Conservation (phyloP, 2,329 filamentous ascomycete genomes). For the Colletotrichum chrysophilum region DNA sequence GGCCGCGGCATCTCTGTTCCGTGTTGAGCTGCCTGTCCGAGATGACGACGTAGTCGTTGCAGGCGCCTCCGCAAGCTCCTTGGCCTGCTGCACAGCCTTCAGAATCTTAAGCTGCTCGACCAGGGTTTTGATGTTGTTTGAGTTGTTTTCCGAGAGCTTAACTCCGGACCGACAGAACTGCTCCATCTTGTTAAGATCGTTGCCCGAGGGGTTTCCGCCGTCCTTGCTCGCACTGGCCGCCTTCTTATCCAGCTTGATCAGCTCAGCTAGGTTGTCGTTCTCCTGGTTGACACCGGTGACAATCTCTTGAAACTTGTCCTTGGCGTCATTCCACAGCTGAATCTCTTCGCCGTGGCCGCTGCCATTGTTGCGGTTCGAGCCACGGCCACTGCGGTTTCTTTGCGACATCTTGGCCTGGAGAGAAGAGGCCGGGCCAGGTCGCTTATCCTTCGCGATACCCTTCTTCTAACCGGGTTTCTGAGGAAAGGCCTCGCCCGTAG, state of each 20-base stretch:
- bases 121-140: constrained; percentile 37
- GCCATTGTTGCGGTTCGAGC: constrained; percentile 48
- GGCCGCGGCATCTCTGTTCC: constrained; percentile 26
- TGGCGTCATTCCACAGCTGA: constrained; percentile 47
- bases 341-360: constrained; percentile 48
- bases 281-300: constrained; percentile 46
- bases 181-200: constrained; percentile 47
- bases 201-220: constrained; percentile 28
- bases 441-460: not conserved
- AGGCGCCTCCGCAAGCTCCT: constrained; percentile 41
- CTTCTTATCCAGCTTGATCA: constrained; percentile 45
- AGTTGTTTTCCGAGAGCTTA: constrained; percentile 43
- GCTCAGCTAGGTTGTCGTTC: constrained; percentile 43
- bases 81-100: constrained; percentile 46
- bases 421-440: not conserved
- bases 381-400: constrained; percentile 49
- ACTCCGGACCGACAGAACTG: constrained; percentile 47
- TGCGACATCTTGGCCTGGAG: constrained; percentile 41
- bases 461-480: not conserved
- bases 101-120: constrained; percentile 50
- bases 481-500: not conserved
- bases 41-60: constrained; percentile 15
- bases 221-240: constrained; percentile 43
- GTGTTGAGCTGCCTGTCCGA: constrained; percentile 20
- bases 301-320: constrained; percentile 43